A percentile compares a stretch with the other conserved stretches of the same genome.
Evolutionary conservation across 2,329 filamentous ascomycete species (phyloP).

Genomic region (Thermothelomyces thermophilus): DNA sequence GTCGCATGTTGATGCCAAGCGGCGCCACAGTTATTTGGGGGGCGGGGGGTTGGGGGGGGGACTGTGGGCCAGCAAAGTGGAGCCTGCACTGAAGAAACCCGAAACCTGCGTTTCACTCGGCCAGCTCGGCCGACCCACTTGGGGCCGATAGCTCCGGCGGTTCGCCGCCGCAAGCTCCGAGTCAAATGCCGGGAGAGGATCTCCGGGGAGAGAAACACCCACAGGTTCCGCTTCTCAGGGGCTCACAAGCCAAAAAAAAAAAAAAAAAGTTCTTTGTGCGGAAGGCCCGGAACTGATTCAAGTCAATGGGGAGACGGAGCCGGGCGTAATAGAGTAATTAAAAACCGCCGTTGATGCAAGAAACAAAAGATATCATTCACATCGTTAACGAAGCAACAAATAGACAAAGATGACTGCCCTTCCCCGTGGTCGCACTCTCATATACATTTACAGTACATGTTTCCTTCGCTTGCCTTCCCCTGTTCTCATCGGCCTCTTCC

Average conservation of each 20-base stretch:
- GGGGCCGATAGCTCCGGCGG: conserved; percentile 15
- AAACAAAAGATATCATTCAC: conserved; percentile 6
- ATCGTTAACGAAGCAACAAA: conserved; percentile 9
- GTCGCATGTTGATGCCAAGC: too few relatives aligned
- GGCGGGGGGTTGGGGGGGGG: too few relatives aligned
- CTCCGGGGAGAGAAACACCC: not conserved
- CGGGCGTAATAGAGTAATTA: too few relatives aligned
- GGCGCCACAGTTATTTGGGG: too few relatives aligned
- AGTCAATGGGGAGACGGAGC: too few relatives aligned
- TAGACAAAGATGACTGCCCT: conserved; percentile 6
- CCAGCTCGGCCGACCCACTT: not conserved
- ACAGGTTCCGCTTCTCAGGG: not conserved
- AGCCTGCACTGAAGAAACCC: too few relatives aligned
- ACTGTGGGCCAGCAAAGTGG: too few relatives aligned
- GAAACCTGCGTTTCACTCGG: too few relatives aligned
- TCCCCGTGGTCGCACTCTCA: conserved; percentile 1
- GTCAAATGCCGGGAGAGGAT: not conserved
- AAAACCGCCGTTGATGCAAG: not conserved
- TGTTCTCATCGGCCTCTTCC: not conserved
- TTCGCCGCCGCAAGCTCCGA: conserved; percentile 7
- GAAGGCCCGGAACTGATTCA: too few relatives aligned
- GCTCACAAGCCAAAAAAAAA: conserved; percentile 3
- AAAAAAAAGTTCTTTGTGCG: not conserved
- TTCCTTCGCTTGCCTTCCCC: not conserved
- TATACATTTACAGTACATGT: conserved; percentile 11